These are phyloP conservation scores for Leishmania tropica DNA, from an alignment of 208 protist species.

Conservation along the genomic window DNA sequence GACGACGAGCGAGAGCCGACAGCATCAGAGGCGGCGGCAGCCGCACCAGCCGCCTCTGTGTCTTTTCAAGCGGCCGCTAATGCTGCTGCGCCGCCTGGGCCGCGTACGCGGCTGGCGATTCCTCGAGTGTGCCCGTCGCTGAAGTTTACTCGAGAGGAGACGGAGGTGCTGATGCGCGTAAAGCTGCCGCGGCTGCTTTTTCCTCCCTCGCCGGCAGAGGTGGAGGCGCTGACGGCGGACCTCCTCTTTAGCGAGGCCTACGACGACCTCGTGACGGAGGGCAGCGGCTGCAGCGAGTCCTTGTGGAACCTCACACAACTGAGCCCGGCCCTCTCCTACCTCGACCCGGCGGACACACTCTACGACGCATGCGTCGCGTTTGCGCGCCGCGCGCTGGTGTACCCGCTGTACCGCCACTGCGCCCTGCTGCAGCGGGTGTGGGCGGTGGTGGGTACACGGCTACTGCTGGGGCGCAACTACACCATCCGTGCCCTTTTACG, in stretches of 20 bases:
- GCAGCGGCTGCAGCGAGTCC: conserved; percentile 84
- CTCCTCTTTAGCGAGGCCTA: conserved; percentile 87
- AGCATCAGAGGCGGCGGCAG: background rate
- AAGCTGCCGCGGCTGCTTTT: conserved; percentile 62
- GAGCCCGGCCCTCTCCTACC: conserved; percentile 79
- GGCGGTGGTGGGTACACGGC: conserved; percentile 66
- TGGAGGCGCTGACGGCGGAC: conserved; percentile 81
- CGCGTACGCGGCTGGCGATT: conserved; percentile 50
- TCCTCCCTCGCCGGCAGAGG: conserved; percentile 35
- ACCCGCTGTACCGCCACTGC: conserved; percentile 87
- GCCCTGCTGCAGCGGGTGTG: conserved; percentile 75
- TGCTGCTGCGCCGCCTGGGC: background rate
- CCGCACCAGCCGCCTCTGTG: background rate
- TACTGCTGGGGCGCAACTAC: conserved; percentile 72
- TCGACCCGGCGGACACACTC: conserved; percentile 75
- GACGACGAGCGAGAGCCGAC: background rate
- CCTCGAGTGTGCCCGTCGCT: conserved; percentile 45
- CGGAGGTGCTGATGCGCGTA: conserved; percentile 44
- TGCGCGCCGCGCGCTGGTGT: conserved; percentile 74
- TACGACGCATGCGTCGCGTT: conserved; percentile 86
- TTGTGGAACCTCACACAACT: conserved; percentile 89
- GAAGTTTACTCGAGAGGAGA: conserved; percentile 63
- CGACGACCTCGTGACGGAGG: conserved; percentile 89
- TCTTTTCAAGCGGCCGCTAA: background rate
- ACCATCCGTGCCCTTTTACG: conserved; percentile 78